Base-by-base conservation (phyloP, 106 monocot genomes). In the Dendrobium catenatum region DNA sequence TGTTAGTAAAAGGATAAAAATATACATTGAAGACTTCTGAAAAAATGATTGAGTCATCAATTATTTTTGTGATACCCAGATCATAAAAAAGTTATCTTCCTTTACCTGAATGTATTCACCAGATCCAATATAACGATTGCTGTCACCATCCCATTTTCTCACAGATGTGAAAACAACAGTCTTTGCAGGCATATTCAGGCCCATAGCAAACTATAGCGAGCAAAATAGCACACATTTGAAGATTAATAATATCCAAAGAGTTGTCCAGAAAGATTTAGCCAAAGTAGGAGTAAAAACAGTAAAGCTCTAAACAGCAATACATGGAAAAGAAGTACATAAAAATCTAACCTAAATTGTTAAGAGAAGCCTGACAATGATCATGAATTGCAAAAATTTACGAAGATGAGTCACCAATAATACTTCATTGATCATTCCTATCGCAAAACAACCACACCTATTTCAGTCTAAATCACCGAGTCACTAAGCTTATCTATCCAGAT, bases 141-240 rank as follows among this genome's bases (percentile, higher is more conserved):
- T 90, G 82, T 98, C 98, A 80, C 98, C 98, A 93, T 98, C 98
- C 94, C 94, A 98, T 86, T 98, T 98, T 77, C 87, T 98, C 44
- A 98, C 91, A 79, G 98, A 89, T 75, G 98, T 93, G 84, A 98
- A 98, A 16, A 98, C 93, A 80, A 98, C 98, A 54, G 98, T 98
- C 82, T 93, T 98, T 41, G 98, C 98, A 81, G 98, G 98, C 95
- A 98, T 98, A 86, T 98, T 98, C 81, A 98, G 82, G 76, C 98
- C 98, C 98, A 98, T 95, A 55, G 98, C 98, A 91, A 98, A 98
- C 98, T 98, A 88, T 48, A 68, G 43, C 40, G 77, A 42, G 40
- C 70, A 84, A 18, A 81, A 78, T 27, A 81, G 72, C 51, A 81
- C 6, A 43, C 19, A 9, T 7, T 2, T 74, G n/a, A 42, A 44